Evolutionary conservation across 2,329 filamentous ascomycete species (phyloP), one percentile per base, ranked within the genome.

Genomic region (Aspergillus pseudoviridinutans): DNA sequence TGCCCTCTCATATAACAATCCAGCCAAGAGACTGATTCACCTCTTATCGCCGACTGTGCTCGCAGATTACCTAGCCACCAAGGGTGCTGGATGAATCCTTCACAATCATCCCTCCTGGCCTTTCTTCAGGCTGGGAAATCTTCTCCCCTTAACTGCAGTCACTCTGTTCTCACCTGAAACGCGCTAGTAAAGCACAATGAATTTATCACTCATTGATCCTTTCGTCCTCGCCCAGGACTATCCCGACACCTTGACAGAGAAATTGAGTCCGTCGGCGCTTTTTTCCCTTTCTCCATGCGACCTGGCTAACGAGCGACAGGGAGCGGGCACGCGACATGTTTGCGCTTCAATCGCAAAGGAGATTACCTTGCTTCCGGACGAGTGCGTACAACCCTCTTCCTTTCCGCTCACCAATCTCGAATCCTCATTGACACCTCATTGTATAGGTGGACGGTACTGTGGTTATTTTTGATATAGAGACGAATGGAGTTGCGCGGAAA

Each of bases 381-480:
- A 71, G 90, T 92, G 74, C 59, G 75, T 69, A 64, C 49, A 44
- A 55, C 55, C 41, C 46, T 51, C 51, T 27, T 49, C 47, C 24
- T 25, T 14, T 32, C 41, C 29, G 29, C 25, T 3, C 51, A 38
- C 46, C 12, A 17, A 24, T 24, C 14, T 58, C 54, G 59, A 54
- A 32, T 57, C 54, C 42, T 58, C 56, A 52, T 60, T 65, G 58
- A 67, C 60, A 59, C 24, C 49, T 12, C 32, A 7, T 51, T 8
- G n/a, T 56, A 49, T 62, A 84, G 82, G 80, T 85, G 61, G 94
- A 99, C 77, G 94, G 94, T 64, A 94, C 91, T 4, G 89, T 99
- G 44, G 91, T 96, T 55, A 89, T 99, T 50, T 99, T 96, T 83
- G 94, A 99, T 71, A 86, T 97, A 51, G 95, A 99, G 76, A 99